Percentiles rank a stretch among this genome's conserved stretches.
phyloP scores from a whole-genome alignment of 192 early-diverging fungal species.

The Geranomyces michiganensis region DNA sequence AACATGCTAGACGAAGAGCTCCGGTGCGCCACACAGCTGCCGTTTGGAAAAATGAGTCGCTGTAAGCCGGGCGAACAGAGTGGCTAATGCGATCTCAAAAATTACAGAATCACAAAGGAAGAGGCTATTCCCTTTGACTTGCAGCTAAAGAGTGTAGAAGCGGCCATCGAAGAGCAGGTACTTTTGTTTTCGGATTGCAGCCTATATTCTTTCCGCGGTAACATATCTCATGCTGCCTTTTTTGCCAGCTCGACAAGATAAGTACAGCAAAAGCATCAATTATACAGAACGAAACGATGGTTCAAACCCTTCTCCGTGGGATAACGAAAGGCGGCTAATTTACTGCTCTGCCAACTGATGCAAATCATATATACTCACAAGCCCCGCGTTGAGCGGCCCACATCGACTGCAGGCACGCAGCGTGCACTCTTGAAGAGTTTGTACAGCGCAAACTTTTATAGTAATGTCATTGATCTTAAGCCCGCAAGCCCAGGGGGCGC shows the following conservation, averaged over 20 bases:
- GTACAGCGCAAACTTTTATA: too few relatives aligned
- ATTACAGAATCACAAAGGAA: slow-evolving; percentile 44
- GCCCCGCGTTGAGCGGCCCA: too few relatives aligned
- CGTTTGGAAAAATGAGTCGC: slow-evolving; percentile 6
- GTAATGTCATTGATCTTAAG: too few relatives aligned
- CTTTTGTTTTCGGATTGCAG: neutral
- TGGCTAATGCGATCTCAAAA: too few relatives aligned
- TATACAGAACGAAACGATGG: slow-evolving; percentile 31
- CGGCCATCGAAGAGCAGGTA: slow-evolving; percentile 52
- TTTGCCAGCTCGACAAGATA: slow-evolving; percentile 56
- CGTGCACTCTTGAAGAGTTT: too few relatives aligned
- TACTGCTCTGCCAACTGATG: too few relatives aligned
- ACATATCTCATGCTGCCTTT: too few relatives aligned
- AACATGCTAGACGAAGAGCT: slow-evolving; percentile 37
- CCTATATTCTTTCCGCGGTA: too few relatives aligned
- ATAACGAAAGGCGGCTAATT: slow-evolving; percentile 23
- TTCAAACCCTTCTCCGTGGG: slow-evolving; percentile 23
- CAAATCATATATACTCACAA: too few relatives aligned
- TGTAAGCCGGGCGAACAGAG: too few relatives aligned
- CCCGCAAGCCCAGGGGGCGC: too few relatives aligned
- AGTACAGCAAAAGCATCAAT: slow-evolving; percentile 49
- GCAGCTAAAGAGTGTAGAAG: slow-evolving; percentile 49
- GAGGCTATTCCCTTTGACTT: slow-evolving; percentile 41
- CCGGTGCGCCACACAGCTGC: neutral
- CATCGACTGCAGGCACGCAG: too few relatives aligned